A percentile compares a stretch with the other conserved stretches of the same genome.
phyloP scores from a whole-genome alignment of 768 basidiomycete species.

The Leccinum incarnatum region DNA sequence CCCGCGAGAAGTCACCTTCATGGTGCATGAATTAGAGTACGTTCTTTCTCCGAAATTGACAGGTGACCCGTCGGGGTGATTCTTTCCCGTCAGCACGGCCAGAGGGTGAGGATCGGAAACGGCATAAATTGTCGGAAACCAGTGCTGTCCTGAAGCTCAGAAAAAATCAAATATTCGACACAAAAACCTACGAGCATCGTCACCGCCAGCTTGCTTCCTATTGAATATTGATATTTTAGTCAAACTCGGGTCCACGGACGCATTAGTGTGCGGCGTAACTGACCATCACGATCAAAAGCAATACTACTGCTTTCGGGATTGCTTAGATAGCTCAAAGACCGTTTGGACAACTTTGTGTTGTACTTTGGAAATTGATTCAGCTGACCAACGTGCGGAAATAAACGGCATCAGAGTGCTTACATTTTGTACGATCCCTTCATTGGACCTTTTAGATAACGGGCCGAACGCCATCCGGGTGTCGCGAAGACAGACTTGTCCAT shows the following conservation, averaged over 20 bases:
- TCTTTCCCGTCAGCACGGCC: constrained; percentile 61
- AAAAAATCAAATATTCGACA: background rate
- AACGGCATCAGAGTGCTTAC: background rate
- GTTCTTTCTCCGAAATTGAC: constrained; percentile 45
- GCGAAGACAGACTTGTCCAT: constrained; percentile 61
- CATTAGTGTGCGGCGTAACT: constrained; percentile 7
- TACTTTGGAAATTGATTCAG: constrained; percentile 41
- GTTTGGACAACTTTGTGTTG: constrained; percentile 45
- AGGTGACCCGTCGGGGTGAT: constrained; percentile 54
- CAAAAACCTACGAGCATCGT: constrained; percentile 56
- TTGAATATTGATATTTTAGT: background rate
- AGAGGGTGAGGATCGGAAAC: constrained; percentile 66
- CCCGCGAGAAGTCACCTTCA: constrained; percentile 51
- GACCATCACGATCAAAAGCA: constrained; percentile 66
- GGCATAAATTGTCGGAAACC: constrained; percentile 67
- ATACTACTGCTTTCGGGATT: constrained; percentile 71
- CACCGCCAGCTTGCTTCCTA: constrained; percentile 63
- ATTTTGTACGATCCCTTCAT: constrained; percentile 53
- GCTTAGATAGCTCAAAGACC: constrained; percentile 37
- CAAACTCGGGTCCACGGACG: background rate
- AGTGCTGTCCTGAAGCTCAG: constrained; percentile 44
- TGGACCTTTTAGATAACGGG: constrained; percentile 39
- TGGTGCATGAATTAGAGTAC: constrained; percentile 73
- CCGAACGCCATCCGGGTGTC: constrained; percentile 77
- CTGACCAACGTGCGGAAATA: constrained; percentile 8